Base-by-base conservation (phyloP, 2,329 filamentous ascomycete genomes). In the Lecanosticta acicola region DNA sequence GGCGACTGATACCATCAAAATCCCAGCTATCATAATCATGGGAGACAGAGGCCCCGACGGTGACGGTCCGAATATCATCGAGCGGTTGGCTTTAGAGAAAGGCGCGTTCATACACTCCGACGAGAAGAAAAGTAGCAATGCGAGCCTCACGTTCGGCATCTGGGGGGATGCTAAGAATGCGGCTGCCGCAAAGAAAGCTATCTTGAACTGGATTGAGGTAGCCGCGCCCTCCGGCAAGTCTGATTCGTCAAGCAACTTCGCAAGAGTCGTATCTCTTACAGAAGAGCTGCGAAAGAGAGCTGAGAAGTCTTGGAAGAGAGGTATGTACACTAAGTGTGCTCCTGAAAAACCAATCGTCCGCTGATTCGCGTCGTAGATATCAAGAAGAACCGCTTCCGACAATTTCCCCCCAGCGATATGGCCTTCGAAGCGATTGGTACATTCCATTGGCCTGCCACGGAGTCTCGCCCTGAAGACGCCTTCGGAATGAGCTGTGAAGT, bases 371-470 rank as follows among this genome's bases (percentile, higher is more conserved):
- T 29, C 11, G n/a, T 11, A 29, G 55, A 56, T 20, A 55, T 65
- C 29, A 45, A 41, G 32, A 43, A 40, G 13, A 55, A 58, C 39
- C 41, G 44, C 1, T 64, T 50, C 38, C 55, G 62, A 0, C 60
- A 58, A 20, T 36, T 47, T 34, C 62, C 62, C 11, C 56, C 56
- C 0, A 39, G 35, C 3, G 46, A 53, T 35, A 49, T 47, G 32
- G 37, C 39, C 3, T 62, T 62, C 35, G 51, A 50, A 10, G 53
- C 57, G 2, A 60, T 64, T 20, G 60, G 71, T 11, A 54, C 65
- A 1, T 74, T 74, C 41, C 55, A 69, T 16, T 76, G 72, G 74
- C 73, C 72, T 2, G 50, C 56, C 1, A 59, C 68, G 24, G 70
- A 74, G 4, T 66, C 68, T 29, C 58, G 65, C 0, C 56, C 71